Evolutionary conservation across 2,329 filamentous ascomycete genomes (phyloP).

Genomic region (Samsoniella hepiali): DNA sequence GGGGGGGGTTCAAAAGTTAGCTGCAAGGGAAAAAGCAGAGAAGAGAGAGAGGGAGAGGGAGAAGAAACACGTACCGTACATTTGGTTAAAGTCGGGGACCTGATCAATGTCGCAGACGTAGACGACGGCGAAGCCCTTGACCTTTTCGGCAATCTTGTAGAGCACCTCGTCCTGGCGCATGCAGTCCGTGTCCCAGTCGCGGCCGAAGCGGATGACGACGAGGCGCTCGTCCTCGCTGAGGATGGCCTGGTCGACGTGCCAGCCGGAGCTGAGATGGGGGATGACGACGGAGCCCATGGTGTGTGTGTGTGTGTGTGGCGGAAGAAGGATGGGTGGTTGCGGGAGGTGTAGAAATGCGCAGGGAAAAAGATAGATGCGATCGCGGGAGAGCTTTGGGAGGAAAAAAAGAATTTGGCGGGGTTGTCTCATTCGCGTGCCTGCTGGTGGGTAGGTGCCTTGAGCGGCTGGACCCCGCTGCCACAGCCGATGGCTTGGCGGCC

Average conservation of each 20-base stretch:
- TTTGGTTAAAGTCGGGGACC: constrained; percentile 89
- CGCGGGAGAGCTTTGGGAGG: neutral
- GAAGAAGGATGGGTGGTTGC: neutral
- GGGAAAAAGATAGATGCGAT: neutral
- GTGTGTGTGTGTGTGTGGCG: neutral
- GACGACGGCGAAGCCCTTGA: constrained; percentile 90
- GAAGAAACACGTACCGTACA: constrained; percentile 62
- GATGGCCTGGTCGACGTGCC: constrained; percentile 98
- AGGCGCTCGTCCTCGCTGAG: constrained; percentile 84
- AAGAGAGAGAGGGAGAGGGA: constrained; percentile 11
- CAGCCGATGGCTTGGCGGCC: too few relatives aligned
- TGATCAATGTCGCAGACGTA: constrained; percentile 93
- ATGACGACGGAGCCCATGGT: constrained; percentile 80
- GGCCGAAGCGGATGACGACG: constrained; percentile 89
- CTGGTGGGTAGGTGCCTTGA: neutral
- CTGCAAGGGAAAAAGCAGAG: neutral
- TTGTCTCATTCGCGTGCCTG: neutral
- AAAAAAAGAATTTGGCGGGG: neutral
- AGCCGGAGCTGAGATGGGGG: constrained; percentile 85
- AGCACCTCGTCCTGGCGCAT: constrained; percentile 85
- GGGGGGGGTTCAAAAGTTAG: too few relatives aligned
- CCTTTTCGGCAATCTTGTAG: constrained; percentile 86
- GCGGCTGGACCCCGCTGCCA: constrained; percentile 11
- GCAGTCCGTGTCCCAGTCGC: constrained; percentile 76
- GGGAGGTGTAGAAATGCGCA: neutral